A percentile compares a stretch with the other conserved stretches of the same genome.
Conservation (phyloP, 164 flowering plant species). For the Vitis rupestris region DNA sequence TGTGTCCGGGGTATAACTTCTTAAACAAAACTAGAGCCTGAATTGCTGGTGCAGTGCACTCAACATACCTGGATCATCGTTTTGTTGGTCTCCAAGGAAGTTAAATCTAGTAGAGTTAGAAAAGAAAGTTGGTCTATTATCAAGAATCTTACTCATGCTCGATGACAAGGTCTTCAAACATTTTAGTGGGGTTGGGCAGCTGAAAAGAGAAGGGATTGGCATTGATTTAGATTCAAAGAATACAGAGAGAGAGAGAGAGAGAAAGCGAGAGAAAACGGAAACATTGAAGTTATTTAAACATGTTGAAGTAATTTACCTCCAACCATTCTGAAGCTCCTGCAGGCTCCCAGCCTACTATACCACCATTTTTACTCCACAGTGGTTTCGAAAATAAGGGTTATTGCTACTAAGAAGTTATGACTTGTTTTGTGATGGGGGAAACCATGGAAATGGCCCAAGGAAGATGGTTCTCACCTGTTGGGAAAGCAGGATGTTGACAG, state of each 20-base stretch:
- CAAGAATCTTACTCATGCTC: constrained; percentile 25
- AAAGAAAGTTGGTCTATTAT: too few relatives aligned
- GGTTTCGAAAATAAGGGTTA: too few relatives aligned
- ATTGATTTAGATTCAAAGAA: neutral
- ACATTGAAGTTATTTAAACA: neutral
- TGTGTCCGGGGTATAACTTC: constrained; percentile 40
- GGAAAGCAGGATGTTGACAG: constrained; percentile 50
- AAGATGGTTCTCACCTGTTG: constrained; percentile 33
- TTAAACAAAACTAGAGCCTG: constrained; percentile 37
- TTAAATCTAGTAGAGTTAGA: too few relatives aligned
- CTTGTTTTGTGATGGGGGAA: too few relatives aligned
- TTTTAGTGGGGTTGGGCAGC: constrained; percentile 39
- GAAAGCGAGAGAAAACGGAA: too few relatives aligned
- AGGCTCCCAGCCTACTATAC: constrained; percentile 43
- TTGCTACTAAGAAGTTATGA: too few relatives aligned
- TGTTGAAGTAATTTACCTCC: constrained; percentile 25
- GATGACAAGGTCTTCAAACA: constrained; percentile 32
- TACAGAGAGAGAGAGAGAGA: neutral
- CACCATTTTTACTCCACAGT: constrained; percentile 24
- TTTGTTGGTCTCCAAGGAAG: neutral
- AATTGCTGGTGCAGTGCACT: constrained; percentile 43
- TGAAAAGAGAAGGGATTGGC: neutral
- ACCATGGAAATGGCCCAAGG: too few relatives aligned
- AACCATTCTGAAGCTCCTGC: constrained; percentile 34
- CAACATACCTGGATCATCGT: constrained; percentile 14